These are phyloP conservation scores for Aspergillus unguis DNA, from an alignment of 2,329 filamentous ascomycete genomes.

Conservation along the genomic window DNA sequence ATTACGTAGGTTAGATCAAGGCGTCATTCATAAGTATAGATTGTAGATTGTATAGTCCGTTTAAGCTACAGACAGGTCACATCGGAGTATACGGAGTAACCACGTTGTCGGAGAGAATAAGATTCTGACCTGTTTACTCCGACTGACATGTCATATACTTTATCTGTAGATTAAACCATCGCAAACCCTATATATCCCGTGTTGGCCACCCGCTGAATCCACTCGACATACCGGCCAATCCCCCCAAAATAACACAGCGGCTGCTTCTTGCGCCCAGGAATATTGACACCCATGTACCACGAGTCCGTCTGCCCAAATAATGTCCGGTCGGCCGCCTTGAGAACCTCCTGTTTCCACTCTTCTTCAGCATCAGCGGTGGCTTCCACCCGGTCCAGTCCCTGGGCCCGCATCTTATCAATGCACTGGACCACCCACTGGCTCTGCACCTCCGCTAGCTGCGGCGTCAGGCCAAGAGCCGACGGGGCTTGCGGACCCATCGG, in stretches of 20 bases:
- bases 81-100: no score
- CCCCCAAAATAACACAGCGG: slow-evolving; percentile 4
- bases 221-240: background rate
- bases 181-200: background rate
- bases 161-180: background rate
- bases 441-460: slow-evolving; percentile 53
- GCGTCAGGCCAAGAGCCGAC: slow-evolving; percentile 55
- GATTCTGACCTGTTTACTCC: no score
- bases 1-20: no score
- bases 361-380: slow-evolving; percentile 46
- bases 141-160: background rate
- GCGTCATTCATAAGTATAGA: no score
- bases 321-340: slow-evolving; percentile 44
- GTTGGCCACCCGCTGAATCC: background rate
- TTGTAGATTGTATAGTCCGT: no score
- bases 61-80: no score
- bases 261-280: background rate
- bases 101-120: no score
- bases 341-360: slow-evolving; percentile 51
- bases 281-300: slow-evolving; percentile 6
- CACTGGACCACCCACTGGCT: slow-evolving; percentile 54
- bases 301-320: slow-evolving; percentile 46
- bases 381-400: slow-evolving; percentile 52
- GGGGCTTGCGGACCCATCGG: slow-evolving; percentile 57
- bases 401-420: slow-evolving; percentile 48